Base-by-base conservation (phyloP, 768 basidiomycete genomes). In the Leccinum fibrillosum region DNA sequence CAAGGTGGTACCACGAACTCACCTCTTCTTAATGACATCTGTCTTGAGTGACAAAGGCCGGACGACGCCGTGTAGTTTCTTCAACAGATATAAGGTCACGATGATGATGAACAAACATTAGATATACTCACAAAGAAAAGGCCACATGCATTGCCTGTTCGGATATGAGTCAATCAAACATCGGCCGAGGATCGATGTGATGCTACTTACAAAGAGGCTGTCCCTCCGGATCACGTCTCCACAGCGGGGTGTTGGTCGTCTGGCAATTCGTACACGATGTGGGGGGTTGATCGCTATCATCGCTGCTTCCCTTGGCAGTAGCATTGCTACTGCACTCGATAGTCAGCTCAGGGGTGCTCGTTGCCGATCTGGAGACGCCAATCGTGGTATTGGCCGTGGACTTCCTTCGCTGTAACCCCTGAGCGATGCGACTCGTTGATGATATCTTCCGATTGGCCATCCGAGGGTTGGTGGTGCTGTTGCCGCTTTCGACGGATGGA, bases 1-100 rank as follows among this genome's bases (percentile, higher is more conserved):
- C 23, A 28, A 56, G 44, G 54, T 13, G 35, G 51, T 28, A 39
- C 4, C 17, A 28, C 17, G 58, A 52, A 23, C 76, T 23, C 65
- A 92, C 92, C 92, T 80, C 78, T 97, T 98, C 86, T 98, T 97
- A 75, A 96, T 97, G 49, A 95, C 89, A 71, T 98, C 93, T 45
- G 95, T 98, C 82, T 97, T 97, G 60, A 98, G 82, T 39, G 94
- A 95, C 62, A 96, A 77, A 8, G 96, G 96, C 54, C 96, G 84
- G 6, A 94, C 91, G 52, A 98, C 94, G 49, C 94, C 94, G 67
- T 98, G 96, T 39, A 98, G 77, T 86, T 98, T 98, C 92, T 95
- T 64, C 54, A 64, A 30, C 19, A 37, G 12, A n/a, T 4, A 34
- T 73, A 0, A 70, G 66, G 7, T 58, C 32, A 21, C 30, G 21